Conservation (phyloP, 2,329 filamentous ascomycete genomes). For the Hymenoscyphus infarciens region DNA sequence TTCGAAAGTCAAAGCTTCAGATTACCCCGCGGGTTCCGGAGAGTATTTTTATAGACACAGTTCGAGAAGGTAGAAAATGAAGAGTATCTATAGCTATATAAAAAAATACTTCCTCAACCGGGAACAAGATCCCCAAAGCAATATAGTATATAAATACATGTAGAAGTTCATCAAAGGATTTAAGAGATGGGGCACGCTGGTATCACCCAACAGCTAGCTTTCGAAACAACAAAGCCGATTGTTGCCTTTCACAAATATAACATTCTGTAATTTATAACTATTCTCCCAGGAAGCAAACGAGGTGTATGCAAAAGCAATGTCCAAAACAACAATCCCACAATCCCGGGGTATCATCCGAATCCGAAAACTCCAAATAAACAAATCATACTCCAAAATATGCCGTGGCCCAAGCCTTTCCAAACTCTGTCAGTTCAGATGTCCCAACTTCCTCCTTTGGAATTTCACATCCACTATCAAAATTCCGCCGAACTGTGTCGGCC, state of each 20-base stretch:
- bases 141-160: not conserved
- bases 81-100: not conserved
- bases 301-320: slow-evolving; percentile 1
- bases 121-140: not conserved
- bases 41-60: not conserved
- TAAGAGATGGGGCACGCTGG: not conserved
- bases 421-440: slow-evolving; percentile 63
- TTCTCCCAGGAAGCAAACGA: not conserved
- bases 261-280: not conserved
- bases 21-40: not conserved
- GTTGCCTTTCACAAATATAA: not conserved
- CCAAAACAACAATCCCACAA: not conserved
- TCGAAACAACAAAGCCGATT: not conserved
- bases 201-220: not conserved
- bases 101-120: not conserved
- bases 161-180: not conserved
- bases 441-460: slow-evolving; percentile 54
- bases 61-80: not conserved
- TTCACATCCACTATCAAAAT: slow-evolving; percentile 52
- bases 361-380: slow-evolving; percentile 1
- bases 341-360: slow-evolving; percentile 6
- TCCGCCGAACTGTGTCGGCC: slow-evolving; percentile 51
- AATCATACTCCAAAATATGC: slow-evolving; percentile 4
- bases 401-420: slow-evolving; percentile 36
- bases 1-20: not conserved